Evolutionary conservation across 2,329 filamentous ascomycete genomes (phyloP), one percentile per base, ranked within the genome.

Genomic region (Elsinoe australis): DNA sequence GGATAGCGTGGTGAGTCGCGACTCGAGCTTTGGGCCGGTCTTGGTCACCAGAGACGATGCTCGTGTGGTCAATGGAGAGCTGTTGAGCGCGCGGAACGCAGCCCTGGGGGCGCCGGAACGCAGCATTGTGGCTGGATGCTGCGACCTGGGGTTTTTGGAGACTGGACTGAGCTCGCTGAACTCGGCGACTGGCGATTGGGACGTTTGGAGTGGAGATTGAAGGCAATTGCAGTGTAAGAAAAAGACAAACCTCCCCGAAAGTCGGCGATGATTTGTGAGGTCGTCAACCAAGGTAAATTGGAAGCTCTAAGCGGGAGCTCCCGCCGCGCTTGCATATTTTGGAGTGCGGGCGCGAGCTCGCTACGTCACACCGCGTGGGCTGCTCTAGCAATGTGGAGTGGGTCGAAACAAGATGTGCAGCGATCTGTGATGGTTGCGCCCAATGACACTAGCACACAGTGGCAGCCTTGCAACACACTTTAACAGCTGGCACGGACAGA

Each of bases 31-130:
- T 21, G 60, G 50, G 41, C 19, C 35, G 31, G 31, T 44, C 34
- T 31, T 47, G 14, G 48, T 26, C 17, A 35, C 35, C 26, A 31
- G 33, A 39, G 60, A 58, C 49, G 52, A 51, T 28, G 56, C 24
- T 46, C 56, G 59, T 50, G 61, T 56, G 35, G 58, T 55, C 19
- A 58, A 54, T 31, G 52, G 47, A 17, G 58, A 42, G 51, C 56
- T 58, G 53, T 58, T 55, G 54, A 68, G 53, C 24, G 67, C 64
- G 56, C 66, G 64, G 51, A 69, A 54, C 35, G 64, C 61, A 42
- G 66, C 55, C 52, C 70, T 66, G 51, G 65, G 61, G 50, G 67
- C 68, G 61, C 62, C 63, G 49, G 64, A 65, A 55, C 70, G 69
- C 56, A 72, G 63, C 69, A 71, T 71, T 51, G 48, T 61, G 51